Conservation (phyloP, 164 flowering plant genomes). For the Echeveria elegans region DNA sequence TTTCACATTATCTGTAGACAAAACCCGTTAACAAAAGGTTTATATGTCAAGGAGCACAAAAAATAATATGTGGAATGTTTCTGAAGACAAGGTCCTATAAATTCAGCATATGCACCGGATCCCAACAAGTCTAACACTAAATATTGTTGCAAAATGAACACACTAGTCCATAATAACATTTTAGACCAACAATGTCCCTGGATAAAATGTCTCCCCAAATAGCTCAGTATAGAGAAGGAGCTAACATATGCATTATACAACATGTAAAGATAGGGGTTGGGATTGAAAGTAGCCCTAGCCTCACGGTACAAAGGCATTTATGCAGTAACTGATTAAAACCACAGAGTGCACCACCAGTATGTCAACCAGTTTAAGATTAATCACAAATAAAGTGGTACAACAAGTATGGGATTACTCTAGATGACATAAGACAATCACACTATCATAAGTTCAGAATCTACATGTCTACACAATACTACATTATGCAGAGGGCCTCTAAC, state of each 20-base stretch:
- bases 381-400: not conserved
- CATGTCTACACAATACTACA: too few relatives aligned
- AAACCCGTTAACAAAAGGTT: not conserved
- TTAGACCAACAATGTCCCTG: too few relatives aligned
- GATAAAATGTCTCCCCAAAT: too few relatives aligned
- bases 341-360: too few relatives aligned
- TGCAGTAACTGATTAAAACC: too few relatives aligned
- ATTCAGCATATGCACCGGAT: not conserved
- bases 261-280: too few relatives aligned
- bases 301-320: not conserved
- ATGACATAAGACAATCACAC: not conserved
- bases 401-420: not conserved
- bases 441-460: too few relatives aligned
- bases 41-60: not conserved
- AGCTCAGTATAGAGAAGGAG: too few relatives aligned
- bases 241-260: too few relatives aligned
- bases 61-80: not conserved
- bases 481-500: too few relatives aligned
- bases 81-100: conserved; percentile 11
- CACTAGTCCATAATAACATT: too few relatives aligned
- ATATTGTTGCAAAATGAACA: not conserved
- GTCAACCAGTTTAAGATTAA: too few relatives aligned
- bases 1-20: conserved; percentile 34
- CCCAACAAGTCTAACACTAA: conserved; percentile 25
- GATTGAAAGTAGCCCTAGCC: not conserved